Evolutionary conservation across 768 basidiomycete genomes (phyloP), one percentile per base, ranked within the genome.

Genomic region (Leccinellum luteum): DNA sequence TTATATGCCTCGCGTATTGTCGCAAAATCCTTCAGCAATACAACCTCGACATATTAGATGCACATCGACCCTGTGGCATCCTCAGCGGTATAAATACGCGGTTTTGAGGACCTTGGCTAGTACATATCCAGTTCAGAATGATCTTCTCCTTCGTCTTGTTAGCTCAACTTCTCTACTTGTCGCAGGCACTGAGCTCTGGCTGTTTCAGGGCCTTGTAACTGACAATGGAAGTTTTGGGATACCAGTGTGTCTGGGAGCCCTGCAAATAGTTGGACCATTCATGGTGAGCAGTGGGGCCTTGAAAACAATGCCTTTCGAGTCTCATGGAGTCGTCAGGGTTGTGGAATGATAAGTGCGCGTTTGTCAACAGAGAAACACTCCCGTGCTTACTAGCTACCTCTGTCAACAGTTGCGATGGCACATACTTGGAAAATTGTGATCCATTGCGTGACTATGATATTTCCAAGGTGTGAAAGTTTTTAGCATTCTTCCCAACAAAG

Each of bases 231-330:
- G 84, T 87, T 90, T 72, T 90, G 89, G 87, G 87, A 90, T 59
- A 86, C 83, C 2, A 63, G 82, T 48, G 82, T 85, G 1, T 69
- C 79, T 3, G 84, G 82, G 19, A 87, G 89, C 12, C 89, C 89
- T 5, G 69, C 67, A 9, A 62, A 86, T 63, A 85, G 83, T 64
- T 90, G 89, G 87, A 90, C 87, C 1, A 85, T 89, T 56, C 88
- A 88, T 53, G 86, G 88, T 84, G 57, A 48, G 79, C 15, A 30
- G 13, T 28, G n/a, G n/a, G n/a, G n/a, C 38, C 32, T 27, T n/a
- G 51, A 27, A 32, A 23, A 23, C 31, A 17, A 44, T 43, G 21
- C 6, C 13, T 4, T 30, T 23, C 41, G 4, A 50, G 10, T 51
- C 50, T 64, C 23, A 64, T 38, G 62, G 34, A 28, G 21, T 30